These are phyloP conservation scores for Fusarium sp. DNA, from an alignment of 2,329 filamentous ascomycete genomes.

Conservation along the genomic window DNA sequence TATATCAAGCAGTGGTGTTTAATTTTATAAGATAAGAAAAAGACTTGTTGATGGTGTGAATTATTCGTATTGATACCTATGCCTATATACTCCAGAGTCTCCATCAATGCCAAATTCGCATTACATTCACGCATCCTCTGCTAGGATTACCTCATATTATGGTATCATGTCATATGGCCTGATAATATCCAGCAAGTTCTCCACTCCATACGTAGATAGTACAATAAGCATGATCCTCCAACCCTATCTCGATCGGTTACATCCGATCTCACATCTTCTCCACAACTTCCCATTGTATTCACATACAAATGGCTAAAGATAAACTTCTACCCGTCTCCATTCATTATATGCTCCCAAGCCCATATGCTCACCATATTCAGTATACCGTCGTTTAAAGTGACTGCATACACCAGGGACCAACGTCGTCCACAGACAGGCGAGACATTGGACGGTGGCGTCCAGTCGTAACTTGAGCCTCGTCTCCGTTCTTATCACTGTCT, in stretches of 20 bases:
- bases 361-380: not conserved
- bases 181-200: not conserved
- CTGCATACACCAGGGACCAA: conserved; percentile 6
- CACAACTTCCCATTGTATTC: not conserved
- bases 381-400: conserved; percentile 2
- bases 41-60: not conserved
- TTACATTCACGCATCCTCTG: not conserved
- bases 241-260: conserved; percentile 19
- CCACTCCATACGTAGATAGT: not conserved
- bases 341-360: not conserved
- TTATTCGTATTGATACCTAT: not conserved
- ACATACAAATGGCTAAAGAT: not conserved
- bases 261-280: conserved; percentile 30
- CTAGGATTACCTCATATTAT: not conserved
- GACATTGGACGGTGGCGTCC: conserved; percentile 38
- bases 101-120: not conserved
- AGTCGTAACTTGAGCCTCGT: conserved; percentile 33
- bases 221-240: not conserved
- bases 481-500: conserved; percentile 17
- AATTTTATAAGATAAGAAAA: not conserved
- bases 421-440: conserved; percentile 29
- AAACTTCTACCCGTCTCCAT: not conserved
- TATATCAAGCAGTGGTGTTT: not conserved
- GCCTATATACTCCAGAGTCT: not conserved
- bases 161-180: not conserved